A percentile compares a stretch with the other conserved stretches of the same genome.
phyloP scores from a whole-genome alignment of 495 filamentous ascomycete genomes.

The Rhypophila decipiens region DNA sequence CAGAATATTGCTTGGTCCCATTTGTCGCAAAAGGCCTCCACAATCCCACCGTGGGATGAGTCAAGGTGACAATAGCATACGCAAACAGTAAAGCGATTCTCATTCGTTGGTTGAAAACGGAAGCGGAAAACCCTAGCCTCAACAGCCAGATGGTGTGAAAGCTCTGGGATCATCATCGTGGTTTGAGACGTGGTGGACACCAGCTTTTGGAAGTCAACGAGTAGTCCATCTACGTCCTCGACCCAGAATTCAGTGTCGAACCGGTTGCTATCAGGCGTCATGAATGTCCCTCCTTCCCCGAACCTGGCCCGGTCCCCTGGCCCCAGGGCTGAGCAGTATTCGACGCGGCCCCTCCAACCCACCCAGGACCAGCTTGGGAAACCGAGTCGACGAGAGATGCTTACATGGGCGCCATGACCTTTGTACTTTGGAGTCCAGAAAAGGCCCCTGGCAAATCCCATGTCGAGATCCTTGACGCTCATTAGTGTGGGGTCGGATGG shows the following conservation, averaged over 20 bases:
- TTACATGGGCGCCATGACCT: too few species aligned
- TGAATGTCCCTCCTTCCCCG: neutral
- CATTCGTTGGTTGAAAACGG: neutral
- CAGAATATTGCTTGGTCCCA: neutral
- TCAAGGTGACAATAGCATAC: neutral
- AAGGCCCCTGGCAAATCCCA: neutral
- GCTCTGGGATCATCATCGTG: neutral
- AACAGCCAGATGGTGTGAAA: neutral
- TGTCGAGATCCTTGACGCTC: neutral
- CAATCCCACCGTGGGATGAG: neutral
- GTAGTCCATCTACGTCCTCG: neutral
- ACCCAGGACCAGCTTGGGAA: neutral
- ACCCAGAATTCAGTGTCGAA: neutral
- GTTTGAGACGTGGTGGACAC: neutral
- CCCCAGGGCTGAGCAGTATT: neutral
- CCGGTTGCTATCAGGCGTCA: neutral
- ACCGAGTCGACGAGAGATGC: neutral
- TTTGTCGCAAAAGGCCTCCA: neutral
- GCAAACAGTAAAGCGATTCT: neutral
- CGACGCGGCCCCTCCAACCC: neutral
- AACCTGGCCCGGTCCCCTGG: neutral
- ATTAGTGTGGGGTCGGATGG: neutral
- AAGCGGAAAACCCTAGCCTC: neutral
- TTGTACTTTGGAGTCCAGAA: neutral
- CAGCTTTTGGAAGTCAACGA: neutral